Percentiles rank a stretch among this genome's conserved stretches.
phyloP scores from a whole-genome alignment of 2,329 filamentous ascomycete species.

The Penicillium sclerotiorum region DNA sequence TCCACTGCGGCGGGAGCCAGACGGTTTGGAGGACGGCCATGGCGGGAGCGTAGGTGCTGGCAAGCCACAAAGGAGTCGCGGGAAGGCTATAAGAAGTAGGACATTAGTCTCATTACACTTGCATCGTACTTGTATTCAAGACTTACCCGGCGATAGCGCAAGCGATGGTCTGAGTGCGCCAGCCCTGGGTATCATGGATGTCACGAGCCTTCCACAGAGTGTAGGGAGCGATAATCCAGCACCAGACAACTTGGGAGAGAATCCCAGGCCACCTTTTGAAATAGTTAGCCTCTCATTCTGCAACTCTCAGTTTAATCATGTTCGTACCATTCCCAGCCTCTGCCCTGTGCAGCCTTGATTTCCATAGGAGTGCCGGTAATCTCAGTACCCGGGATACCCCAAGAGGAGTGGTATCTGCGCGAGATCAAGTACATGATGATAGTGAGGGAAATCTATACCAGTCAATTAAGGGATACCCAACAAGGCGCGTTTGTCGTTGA shows the following conservation, averaged over 20 bases:
- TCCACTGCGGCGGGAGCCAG: constrained; percentile 64
- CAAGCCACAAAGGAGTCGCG: constrained; percentile 68
- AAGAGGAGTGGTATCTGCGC: constrained; percentile 63
- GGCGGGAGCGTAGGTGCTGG: constrained; percentile 55
- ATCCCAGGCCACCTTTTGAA: constrained; percentile 11
- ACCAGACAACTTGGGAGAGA: constrained; percentile 38
- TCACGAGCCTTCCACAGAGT: constrained; percentile 63
- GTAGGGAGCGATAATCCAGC: constrained; percentile 18
- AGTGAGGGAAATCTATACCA: constrained; percentile 57
- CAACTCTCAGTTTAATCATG: not conserved
- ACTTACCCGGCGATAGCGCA: constrained; percentile 43
- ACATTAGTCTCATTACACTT: not conserved
- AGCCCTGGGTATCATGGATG: constrained; percentile 67
- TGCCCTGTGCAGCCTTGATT: constrained; percentile 41
- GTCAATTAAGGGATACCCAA: not conserved
- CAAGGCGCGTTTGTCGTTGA: not conserved
- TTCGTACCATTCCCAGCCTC: constrained; percentile 65
- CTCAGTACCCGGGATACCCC: constrained; percentile 54
- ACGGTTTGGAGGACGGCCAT: constrained; percentile 58
- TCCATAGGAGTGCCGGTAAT: constrained; percentile 51
- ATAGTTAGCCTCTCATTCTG: not conserved
- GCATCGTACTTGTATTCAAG: too few relatives aligned
- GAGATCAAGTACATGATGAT: constrained; percentile 63
- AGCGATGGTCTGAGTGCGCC: constrained; percentile 64
- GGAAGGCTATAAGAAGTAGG: constrained; percentile 49